Evolutionary conservation across 768 basidiomycete genomes (phyloP).

Genomic region (Leucosporidium creatinivorum): DNA sequence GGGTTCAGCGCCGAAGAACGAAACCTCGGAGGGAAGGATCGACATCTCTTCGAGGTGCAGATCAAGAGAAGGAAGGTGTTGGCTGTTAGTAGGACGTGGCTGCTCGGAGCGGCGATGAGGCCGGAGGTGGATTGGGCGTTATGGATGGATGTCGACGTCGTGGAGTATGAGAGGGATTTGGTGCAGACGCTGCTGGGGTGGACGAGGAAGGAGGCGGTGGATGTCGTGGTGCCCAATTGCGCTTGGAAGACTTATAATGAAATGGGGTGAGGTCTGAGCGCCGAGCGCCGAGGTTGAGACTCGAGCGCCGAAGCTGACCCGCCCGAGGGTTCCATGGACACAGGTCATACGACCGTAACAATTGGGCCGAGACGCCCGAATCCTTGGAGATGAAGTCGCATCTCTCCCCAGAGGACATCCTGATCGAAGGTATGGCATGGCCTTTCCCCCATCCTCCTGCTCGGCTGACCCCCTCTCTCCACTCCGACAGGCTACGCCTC

Average conservation of each 20-base stretch:
- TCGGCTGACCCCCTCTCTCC: neutral
- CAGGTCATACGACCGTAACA: conserved; percentile 34
- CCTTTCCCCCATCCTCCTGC: neutral
- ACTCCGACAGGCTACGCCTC: conserved; percentile 6
- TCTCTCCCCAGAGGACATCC: conserved; percentile 6
- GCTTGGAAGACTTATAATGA: conserved; percentile 29
- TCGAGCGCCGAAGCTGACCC: conserved; percentile 1
- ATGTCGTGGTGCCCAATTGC: conserved; percentile 20
- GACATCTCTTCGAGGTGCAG: conserved; percentile 8
- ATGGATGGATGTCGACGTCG: conserved; percentile 34
- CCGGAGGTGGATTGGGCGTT: conserved; percentile 32
- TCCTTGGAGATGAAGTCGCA: conserved; percentile 13
- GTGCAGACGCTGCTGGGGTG: conserved; percentile 23
- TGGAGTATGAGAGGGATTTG: conserved; percentile 20
- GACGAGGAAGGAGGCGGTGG: conserved; percentile 5
- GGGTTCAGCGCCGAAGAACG: neutral
- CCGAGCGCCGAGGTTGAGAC: too few species aligned
- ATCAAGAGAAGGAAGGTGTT: conserved; percentile 2
- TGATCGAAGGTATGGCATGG: conserved; percentile 28
- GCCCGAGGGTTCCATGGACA: neutral
- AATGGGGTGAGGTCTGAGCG: conserved; percentile 19
- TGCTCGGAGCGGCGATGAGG: neutral
- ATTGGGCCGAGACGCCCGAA: conserved; percentile 35
- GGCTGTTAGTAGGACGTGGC: conserved; percentile 19
- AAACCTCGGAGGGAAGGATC: conserved; percentile 7